Evolutionary conservation across 352 stramenopile genomes (phyloP), one percentile per base, ranked within the genome.

Genomic region (Globisporangium nodosum): DNA sequence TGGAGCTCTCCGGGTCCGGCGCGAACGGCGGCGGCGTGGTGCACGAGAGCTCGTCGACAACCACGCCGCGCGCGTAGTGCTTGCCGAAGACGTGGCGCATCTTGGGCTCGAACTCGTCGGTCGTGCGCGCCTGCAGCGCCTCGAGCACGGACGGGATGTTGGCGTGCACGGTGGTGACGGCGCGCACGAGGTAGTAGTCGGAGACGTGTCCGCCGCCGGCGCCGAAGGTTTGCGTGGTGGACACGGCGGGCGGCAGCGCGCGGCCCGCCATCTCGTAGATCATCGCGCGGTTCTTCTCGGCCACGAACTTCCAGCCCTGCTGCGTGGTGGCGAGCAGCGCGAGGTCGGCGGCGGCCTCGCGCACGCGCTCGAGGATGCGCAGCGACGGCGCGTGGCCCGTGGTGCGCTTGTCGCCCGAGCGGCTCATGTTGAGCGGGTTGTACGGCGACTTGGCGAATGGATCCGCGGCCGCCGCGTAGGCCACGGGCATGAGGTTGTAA

Each of bases 181-280:
- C 78, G 37, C 81, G 71, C 30, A 88, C 74, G n/a, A 88, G 46
- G 56, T 87, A 87, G 54, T 81, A 90, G 53, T 87, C 80, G 43
- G 74, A 72, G 43, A 75, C 69, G 40, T 82, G 66, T 21, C 73
- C 71, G 45, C 75, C 73, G 9, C 71, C 71, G 45, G 64, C 65
- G 40, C 73, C 73, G 58, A 85, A 85, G 47, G 76, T 85, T 27
- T 43, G 54, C 43, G 72, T 65, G n/a, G 74, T 82, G 11, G 63
- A 68, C 1, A 85, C 65, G 5, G 61, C 69, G 5, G 58, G 16
- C 8, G 79, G 79, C 39, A 89, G 60, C 31, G 75, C 75, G 3
- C 68, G 58, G 49, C 79, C 79, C 27, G 68, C 63, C 58, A 90
- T 74, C 60, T 90, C 77, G 67, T 85, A 90, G 20, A 87, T 46